phyloP scores from a whole-genome alignment of 805 yeast species.

The Lipomyces spencermartinsiae region DNA sequence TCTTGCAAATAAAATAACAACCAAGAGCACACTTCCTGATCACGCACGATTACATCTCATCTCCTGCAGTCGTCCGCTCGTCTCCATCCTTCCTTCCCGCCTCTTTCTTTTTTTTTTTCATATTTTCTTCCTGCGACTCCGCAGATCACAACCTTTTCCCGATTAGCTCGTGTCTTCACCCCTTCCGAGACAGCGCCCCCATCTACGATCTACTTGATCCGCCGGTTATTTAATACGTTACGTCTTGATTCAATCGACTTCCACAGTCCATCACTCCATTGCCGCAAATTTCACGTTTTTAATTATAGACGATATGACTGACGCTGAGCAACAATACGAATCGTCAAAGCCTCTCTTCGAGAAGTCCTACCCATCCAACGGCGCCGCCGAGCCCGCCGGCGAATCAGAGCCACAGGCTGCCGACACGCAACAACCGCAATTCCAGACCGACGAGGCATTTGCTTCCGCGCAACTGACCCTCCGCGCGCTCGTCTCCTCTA shows the following conservation, averaged over 20 bases:
- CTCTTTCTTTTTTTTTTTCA: constrained; percentile 10
- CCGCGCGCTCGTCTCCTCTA: constrained; percentile 74
- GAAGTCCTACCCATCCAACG: constrained; percentile 10
- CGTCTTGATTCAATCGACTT: constrained; percentile 1
- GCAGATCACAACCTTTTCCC: neutral
- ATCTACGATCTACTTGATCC: constrained; percentile 10
- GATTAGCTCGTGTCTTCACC: neutral
- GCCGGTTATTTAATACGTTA: neutral
- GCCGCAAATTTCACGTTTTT: neutral
- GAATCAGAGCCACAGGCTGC: neutral
- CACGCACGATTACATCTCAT: neutral
- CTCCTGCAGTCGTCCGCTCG: constrained; percentile 5
- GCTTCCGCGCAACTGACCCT: constrained; percentile 41
- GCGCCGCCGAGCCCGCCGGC: constrained; percentile 16
- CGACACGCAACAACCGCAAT: constrained; percentile 10
- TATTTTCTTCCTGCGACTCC: constrained; percentile 6
- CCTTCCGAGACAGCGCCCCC: neutral
- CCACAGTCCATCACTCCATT: neutral
- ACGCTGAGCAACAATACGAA: constrained; percentile 27
- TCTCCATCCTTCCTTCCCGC: constrained; percentile 9
- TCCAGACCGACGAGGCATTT: constrained; percentile 23
- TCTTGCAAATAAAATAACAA: neutral
- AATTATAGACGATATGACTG: constrained; percentile 18
- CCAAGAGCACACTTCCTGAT: neutral
- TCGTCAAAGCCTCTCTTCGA: neutral